phyloP scores from a whole-genome alignment of 495 filamentous ascomycete species.

The Aspergillus haitiensis region DNA sequence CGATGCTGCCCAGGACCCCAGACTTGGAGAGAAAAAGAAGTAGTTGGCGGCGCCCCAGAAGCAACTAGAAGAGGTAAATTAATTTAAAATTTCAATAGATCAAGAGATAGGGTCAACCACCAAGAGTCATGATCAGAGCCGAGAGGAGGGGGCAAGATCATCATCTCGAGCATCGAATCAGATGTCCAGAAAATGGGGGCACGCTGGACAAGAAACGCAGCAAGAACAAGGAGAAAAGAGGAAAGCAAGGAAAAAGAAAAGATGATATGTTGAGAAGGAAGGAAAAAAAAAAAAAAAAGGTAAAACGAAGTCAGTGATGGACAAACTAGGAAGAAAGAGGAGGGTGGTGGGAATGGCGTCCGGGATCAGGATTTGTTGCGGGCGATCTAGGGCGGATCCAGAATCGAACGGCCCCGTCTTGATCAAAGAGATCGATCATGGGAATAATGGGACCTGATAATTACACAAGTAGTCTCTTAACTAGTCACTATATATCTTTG shows the following conservation, averaged over 20 bases:
- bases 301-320: background rate
- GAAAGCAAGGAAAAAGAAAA: constrained; percentile 3
- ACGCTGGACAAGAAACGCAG: background rate
- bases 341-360: background rate
- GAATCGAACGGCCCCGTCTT: background rate
- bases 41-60: background rate
- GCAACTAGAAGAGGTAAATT: background rate
- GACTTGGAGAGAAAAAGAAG: background rate
- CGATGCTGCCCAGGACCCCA: constrained; percentile 13
- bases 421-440: constrained; percentile 11
- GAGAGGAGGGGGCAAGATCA: background rate
- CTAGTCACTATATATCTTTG: too few species aligned
- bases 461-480: too few species aligned
- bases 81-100: background rate
- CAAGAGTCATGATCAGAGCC: background rate
- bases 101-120: background rate
- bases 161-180: background rate
- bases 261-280: background rate
- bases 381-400: constrained; percentile 4
- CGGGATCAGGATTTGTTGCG: constrained; percentile 1
- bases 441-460: background rate
- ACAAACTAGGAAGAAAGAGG: background rate
- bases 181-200: background rate
- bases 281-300: background rate
- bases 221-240: background rate